These are phyloP conservation scores for Hydnomerulius pinastri DNA, from an alignment of 768 basidiomycete genomes.

Conservation along the genomic window DNA sequence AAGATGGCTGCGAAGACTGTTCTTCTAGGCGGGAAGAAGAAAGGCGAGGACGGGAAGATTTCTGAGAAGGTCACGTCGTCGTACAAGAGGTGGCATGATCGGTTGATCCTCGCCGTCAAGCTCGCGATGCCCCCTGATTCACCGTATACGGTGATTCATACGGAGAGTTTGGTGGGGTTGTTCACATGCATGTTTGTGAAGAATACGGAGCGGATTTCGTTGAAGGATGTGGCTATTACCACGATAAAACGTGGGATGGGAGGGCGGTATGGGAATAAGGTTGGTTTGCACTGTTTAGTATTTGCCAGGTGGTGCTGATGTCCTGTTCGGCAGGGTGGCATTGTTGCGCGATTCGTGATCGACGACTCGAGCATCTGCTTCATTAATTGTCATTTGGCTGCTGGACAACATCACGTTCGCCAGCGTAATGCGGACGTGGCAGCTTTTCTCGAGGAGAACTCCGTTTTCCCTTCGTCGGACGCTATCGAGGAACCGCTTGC, in stretches of 20 bases:
- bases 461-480: conserved; percentile 55
- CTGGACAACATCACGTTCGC: conserved; percentile 82
- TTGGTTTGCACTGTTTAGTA: conserved; percentile 35
- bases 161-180: conserved; percentile 89
- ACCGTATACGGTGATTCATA: conserved; percentile 80
- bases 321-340: conserved; percentile 67
- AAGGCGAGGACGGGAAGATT: conserved; percentile 46
- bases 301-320: background rate
- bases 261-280: conserved; percentile 95
- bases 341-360: conserved; percentile 85
- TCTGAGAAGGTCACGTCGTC: conserved; percentile 85
- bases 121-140: conserved; percentile 69
- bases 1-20: conserved; percentile 93
- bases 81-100: conserved; percentile 90
- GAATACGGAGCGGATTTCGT: conserved; percentile 54
- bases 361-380: conserved; percentile 94
- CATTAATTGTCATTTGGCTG: conserved; percentile 97
- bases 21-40: conserved; percentile 72
- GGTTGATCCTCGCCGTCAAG: conserved; percentile 69
- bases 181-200: conserved; percentile 79
- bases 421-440: conserved; percentile 87
- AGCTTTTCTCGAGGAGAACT: conserved; percentile 81
- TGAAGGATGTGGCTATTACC: conserved; percentile 73
- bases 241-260: conserved; percentile 92
- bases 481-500: conserved; percentile 57